A percentile compares a stretch with the other conserved stretches of the same genome.
These are phyloP conservation scores for Linum usitatissimum DNA, from an alignment of 345 rosid genomes.

Conservation along the genomic window DNA sequence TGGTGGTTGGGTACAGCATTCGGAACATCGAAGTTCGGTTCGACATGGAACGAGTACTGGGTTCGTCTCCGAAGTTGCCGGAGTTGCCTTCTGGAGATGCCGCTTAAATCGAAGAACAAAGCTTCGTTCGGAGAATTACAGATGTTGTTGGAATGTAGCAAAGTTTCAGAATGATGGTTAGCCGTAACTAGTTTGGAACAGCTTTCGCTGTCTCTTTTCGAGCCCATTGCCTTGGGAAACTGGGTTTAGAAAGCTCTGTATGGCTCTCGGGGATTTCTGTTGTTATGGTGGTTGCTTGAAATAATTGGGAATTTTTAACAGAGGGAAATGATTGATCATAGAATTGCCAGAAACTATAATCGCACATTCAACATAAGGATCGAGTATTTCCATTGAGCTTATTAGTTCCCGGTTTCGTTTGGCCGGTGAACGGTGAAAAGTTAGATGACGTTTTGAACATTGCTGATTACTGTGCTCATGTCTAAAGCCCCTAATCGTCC, in stretches of 20 bases:
- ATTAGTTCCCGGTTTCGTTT: no score
- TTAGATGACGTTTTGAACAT: no score
- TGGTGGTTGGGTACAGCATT: slow-evolving; percentile 94
- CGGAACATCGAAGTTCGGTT: slow-evolving; percentile 94
- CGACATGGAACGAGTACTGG: slow-evolving; percentile 91
- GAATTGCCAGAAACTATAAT: not conserved
- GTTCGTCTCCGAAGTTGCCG: slow-evolving; percentile 60
- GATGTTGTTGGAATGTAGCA: no score
- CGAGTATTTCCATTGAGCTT: no score
- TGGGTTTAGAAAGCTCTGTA: not conserved
- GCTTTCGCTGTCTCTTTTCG: not conserved
- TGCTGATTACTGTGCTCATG: no score
- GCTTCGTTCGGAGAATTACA: no score
- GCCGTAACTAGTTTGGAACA: not conserved
- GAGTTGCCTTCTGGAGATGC: slow-evolving; percentile 81
- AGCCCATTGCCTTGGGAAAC: not conserved
- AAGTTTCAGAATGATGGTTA: no score
- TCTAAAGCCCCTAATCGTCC: no score
- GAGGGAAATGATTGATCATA: not conserved
- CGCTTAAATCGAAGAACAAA: no score
- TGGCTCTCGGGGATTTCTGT: not conserved
- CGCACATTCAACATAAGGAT: no score
- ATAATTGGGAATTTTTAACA: not conserved
- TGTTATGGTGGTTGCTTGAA: not conserved
- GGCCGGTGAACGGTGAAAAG: no score